A percentile compares a stretch with the other conserved stretches of the same genome.
Conservation (phyloP, 2,329 filamentous ascomycete genomes). For the Aspergillus alliaceus region DNA sequence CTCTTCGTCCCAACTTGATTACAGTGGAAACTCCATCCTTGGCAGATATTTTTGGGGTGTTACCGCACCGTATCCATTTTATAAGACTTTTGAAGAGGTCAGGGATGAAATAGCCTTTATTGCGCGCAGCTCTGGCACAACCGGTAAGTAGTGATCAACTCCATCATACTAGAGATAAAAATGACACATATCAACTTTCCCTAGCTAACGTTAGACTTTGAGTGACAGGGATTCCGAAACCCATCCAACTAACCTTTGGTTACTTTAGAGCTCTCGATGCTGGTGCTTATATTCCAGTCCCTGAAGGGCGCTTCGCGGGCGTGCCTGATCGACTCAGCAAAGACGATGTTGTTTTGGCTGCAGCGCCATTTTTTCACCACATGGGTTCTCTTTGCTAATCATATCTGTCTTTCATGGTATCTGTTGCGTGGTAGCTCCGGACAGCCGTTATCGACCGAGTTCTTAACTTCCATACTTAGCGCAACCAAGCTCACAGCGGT, state of each 20-base stretch:
- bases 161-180: neutral
- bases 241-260: slow-evolving; percentile 20
- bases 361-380: slow-evolving; percentile 21
- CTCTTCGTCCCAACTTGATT: slow-evolving; percentile 6
- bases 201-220: neutral
- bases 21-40: slow-evolving; percentile 8
- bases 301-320: slow-evolving; percentile 6
- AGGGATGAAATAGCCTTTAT: slow-evolving; percentile 25
- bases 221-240: slow-evolving; percentile 21
- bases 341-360: slow-evolving; percentile 11
- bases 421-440: slow-evolving; percentile 13
- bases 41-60: neutral
- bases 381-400: slow-evolving; percentile 18
- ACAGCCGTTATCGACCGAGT: slow-evolving; percentile 18
- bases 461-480: slow-evolving; percentile 10
- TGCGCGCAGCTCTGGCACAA: slow-evolving; percentile 37
- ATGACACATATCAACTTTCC: neutral
- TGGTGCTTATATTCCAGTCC: neutral
- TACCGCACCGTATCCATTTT: slow-evolving; percentile 7
- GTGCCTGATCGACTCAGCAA: slow-evolving; percentile 1
- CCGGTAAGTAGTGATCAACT: slow-evolving; percentile 21
- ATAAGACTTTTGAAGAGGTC: slow-evolving; percentile 18
- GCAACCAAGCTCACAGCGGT: slow-evolving; percentile 12
- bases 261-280: slow-evolving; percentile 13
- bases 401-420: slow-evolving; percentile 10